These are phyloP conservation scores for Mollisiaceae sp. DNA, from an alignment of 2,329 filamentous ascomycete genomes.

Conservation along the genomic window DNA sequence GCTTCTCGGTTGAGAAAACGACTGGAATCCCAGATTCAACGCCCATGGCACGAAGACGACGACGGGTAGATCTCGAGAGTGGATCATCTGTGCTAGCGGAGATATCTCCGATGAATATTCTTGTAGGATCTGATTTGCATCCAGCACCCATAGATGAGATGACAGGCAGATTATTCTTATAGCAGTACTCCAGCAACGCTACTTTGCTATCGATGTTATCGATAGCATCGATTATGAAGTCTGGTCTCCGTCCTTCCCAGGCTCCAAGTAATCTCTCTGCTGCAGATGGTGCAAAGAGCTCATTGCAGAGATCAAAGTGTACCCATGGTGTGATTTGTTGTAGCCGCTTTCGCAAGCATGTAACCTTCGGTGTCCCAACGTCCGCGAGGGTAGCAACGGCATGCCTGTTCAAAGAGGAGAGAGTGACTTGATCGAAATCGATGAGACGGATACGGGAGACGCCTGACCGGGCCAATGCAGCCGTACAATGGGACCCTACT, in stretches of 20 bases:
- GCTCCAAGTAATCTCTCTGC: slow-evolving; percentile 70
- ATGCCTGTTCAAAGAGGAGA: slow-evolving; percentile 94
- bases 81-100: slow-evolving; percentile 86
- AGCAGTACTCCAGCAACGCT: slow-evolving; percentile 84
- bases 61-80: slow-evolving; percentile 81
- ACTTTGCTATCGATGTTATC: slow-evolving; percentile 99
- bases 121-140: slow-evolving; percentile 85
- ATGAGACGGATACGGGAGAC: slow-evolving; percentile 87
- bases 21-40: slow-evolving; percentile 86
- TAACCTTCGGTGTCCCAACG: slow-evolving; percentile 90
- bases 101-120: slow-evolving; percentile 90
- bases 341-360: slow-evolving; percentile 78
- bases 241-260: slow-evolving; percentile 72
- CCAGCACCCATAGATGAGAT: slow-evolving; percentile 97
- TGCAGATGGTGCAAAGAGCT: slow-evolving; percentile 75
- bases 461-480: slow-evolving; percentile 86
- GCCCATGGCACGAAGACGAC: slow-evolving; percentile 73
- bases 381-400: slow-evolving; percentile 93
- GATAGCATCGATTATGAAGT: slow-evolving; percentile 95
- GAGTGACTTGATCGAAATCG: slow-evolving; percentile 96
- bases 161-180: slow-evolving; percentile 76
- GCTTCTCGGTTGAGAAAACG: slow-evolving; percentile 90
- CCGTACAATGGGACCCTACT: slow-evolving; percentile 89
- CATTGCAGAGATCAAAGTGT: slow-evolving; percentile 82
- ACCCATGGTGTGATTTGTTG: slow-evolving; percentile 92